Conservation (phyloP, 1,284 basidiomycete genomes). For the Pyrrhoderma lamaoense region DNA sequence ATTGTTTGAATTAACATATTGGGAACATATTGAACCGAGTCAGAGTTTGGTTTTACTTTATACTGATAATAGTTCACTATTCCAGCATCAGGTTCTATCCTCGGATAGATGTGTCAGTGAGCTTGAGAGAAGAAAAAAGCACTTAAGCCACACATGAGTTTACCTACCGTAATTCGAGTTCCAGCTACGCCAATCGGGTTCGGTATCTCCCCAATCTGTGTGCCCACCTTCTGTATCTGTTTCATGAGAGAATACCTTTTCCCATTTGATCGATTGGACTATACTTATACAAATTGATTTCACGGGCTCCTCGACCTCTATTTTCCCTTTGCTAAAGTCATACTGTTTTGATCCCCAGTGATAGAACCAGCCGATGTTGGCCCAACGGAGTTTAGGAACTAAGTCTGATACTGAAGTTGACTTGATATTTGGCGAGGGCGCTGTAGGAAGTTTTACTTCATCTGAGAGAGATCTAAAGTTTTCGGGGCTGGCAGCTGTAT, state of each 20-base stretch:
- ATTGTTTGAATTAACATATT: neutral
- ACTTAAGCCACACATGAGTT: neutral
- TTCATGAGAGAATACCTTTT: slow-evolving; percentile 41
- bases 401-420: slow-evolving; percentile 44
- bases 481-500: slow-evolving; percentile 49
- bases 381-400: slow-evolving; percentile 77
- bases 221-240: slow-evolving; percentile 19
- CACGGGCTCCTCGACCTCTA: slow-evolving; percentile 51
- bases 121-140: neutral
- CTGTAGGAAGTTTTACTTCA: slow-evolving; percentile 48
- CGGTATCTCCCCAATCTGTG: slow-evolving; percentile 45
- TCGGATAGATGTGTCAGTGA: slow-evolving; percentile 2
- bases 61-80: slow-evolving; percentile 90
- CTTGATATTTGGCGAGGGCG: slow-evolving; percentile 48
- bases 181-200: slow-evolving; percentile 65
- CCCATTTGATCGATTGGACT: slow-evolving; percentile 63
- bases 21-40: neutral
- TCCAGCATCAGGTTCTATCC: slow-evolving; percentile 79
- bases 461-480: slow-evolving; percentile 40
- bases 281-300: slow-evolving; percentile 53
- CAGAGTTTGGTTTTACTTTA: slow-evolving; percentile 36
- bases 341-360: slow-evolving; percentile 92
- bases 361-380: slow-evolving; percentile 89
- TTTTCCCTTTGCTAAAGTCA: slow-evolving; percentile 67
- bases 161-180: slow-evolving; percentile 61